Evolutionary conservation across 1,284 basidiomycete species (phyloP), one percentile per base, ranked within the genome.

Genomic region (Naganishia albida): DNA sequence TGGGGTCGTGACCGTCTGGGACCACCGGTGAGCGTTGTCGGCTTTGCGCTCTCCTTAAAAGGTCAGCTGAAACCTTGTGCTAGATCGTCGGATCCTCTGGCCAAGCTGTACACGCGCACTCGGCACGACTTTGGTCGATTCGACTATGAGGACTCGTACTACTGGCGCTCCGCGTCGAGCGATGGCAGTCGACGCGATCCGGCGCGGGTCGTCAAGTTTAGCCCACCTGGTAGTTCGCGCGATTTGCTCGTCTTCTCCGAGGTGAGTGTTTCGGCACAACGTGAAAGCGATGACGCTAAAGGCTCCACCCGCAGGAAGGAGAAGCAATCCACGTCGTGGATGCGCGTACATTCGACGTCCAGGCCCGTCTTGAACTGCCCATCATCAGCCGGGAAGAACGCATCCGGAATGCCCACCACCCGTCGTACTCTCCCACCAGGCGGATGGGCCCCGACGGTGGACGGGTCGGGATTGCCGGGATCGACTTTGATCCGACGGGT

Each of bases 1-100:
- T 64, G 78, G 78, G 2, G 77, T 78, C 59, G 77, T 78, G 28
- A 80, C 78, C 8, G 77, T 80, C 1, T 80, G 77, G 77, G 78
- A 80, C 66, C 78, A 80, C 66, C 73, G 78, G 68, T 71, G 39
- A 23, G 68, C 46, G 8, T 20, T n/a, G n/a, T n/a, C n/a, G n/a
- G n/a, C n/a, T n/a, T 12, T 39, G 6, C 4, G 20, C 7, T 26
- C 20, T 1, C 13, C 15, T 7, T 30, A 23, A 18, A 10, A 3
- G 7, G 2, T 44, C 16, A 28, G 4, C 16, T 30, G 7, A 20
- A 12, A 2, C 10, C 10, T 25, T 28, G 16, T 20, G 6, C 23
- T 38, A 69, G 70, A 16, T 75, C 74, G 10, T 78, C 77, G 7
- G 69, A 70, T 2, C 77, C 78, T 1, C 69, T 80, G 1, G 78